Evolutionary conservation across 208 protist species (phyloP), one percentile per base, ranked within the genome.

Genomic region (Lotmaria passim): DNA sequence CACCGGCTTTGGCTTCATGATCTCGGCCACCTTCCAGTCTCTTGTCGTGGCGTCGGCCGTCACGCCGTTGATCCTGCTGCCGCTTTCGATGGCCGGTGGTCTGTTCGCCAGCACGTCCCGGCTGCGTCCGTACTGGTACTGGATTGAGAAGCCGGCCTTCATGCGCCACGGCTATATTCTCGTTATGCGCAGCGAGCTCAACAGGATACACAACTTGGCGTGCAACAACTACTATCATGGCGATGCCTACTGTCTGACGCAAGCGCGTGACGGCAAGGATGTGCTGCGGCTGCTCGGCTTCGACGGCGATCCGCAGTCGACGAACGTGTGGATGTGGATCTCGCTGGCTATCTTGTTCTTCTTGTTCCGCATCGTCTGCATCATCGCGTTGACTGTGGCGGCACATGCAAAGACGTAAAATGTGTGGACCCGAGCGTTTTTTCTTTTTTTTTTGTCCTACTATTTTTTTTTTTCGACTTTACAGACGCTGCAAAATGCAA

Each of bases 51-150:
- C 84, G 11, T 72, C 79, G 28, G 80, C 63, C 21, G 68, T 90
- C 28, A 57, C 81, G 30, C 86, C 89, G 17, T 62, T 91, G 15
- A 80, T 93, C 38, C 30, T 93, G 36, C 46, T 94, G 33, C 89
- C 89, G 6, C 73, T 94, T 56, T 44, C 73, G 14, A 56, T 93
- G 36, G 86, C 73, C 6, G 85, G 85, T 51, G 89, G 89, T 43
- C 68, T 94, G 38, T 81, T 86, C 36, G 89, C 86, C 19, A 91
- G 64, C 61, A 89, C 82, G 21, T 56, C 71, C 31, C 81, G 84
- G 28, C 70, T 95, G 46, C 81, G 80, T 4, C 86, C 85, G 31
- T 91, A 95, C 77, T 95, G 86, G 83, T 89, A 90, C 69, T 91
- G 82, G 79, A 14, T 95, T 23, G 82, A 95, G 72, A 91, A 93